A percentile compares a stretch with the other conserved stretches of the same genome.
Conservation (phyloP, 1,284 basidiomycete species). For the Ceratobasidium sp. region DNA sequence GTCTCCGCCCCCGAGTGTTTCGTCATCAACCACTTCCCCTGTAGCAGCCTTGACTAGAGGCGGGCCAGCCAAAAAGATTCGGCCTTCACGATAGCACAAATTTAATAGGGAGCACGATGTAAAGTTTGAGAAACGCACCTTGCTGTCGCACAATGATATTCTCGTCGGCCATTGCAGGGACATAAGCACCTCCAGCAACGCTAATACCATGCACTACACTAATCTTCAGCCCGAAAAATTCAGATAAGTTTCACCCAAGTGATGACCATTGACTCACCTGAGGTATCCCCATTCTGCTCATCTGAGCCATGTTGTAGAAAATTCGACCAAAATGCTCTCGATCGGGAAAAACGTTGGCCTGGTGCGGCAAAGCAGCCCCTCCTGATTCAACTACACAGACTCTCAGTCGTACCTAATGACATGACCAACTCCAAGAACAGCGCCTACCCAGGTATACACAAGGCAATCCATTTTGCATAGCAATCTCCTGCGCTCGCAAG, state of each 20-base stretch:
- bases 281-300: conserved; percentile 36
- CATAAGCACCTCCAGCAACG: conserved; percentile 89
- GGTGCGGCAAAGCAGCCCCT: conserved; percentile 91
- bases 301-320: conserved; percentile 87
- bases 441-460: conserved; percentile 87
- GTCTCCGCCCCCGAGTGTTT: conserved; percentile 88
- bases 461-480: conserved; percentile 87
- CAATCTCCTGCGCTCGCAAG: conserved; percentile 91
- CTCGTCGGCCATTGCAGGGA: conserved; percentile 96
- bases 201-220: conserved; percentile 94
- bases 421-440: not conserved
- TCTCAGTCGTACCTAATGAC: not conserved
- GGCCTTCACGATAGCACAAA: conserved; percentile 55
- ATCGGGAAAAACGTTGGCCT: conserved; percentile 91
- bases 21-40: conserved; percentile 92
- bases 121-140: conserved; percentile 52
- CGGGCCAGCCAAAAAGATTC: conserved; percentile 95
- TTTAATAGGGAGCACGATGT: no score
- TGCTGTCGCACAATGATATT: conserved; percentile 95
- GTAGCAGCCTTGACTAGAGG: conserved; percentile 96
- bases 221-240: conserved; percentile 83
- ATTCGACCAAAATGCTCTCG: conserved; percentile 95
- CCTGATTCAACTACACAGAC: conserved; percentile 82
- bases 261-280: conserved; percentile 56
- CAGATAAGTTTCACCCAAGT: conserved; percentile 80